Evolutionary conservation across 495 filamentous ascomycete species (phyloP), one percentile per base, ranked within the genome.

Genomic region (Corynascus novoguineensis): DNA sequence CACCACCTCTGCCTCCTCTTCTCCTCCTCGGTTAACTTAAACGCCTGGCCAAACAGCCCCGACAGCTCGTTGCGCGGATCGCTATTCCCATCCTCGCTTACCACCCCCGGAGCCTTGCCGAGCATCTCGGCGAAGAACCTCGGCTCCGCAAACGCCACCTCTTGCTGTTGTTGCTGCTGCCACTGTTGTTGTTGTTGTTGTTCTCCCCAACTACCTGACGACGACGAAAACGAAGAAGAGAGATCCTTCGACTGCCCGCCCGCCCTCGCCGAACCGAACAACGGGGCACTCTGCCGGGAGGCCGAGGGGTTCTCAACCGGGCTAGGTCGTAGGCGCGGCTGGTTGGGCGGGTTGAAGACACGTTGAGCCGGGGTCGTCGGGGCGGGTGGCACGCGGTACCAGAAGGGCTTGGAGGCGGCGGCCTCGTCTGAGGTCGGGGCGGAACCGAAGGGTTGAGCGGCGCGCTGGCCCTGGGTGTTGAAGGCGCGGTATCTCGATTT

Each of bases 311-410:
- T 58, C 46, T 49, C 61, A 27, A 68, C 68, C 6, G 76, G 67
- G n/a, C 71, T 71, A 12, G 67, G 64, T 28, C 72, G 66, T 41
- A 83, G 71, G 11, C 68, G 64, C 11, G 78, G 75, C 55, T 77
- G 71, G 49, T 75, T 81, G 4, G 78, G 71, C 14, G 83, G 84
- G 58, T 84, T 87, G 51, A 83, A 82, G 25, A 85, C 69, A 46
- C 75, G 75, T 70, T 84, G 83, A 10, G 85, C 80, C 5, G 84
- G 85, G 19, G 77, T 79, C 10, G 75, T 79, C 6, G 87, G 85
- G 17, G 85, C 83, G 14, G 85, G 71, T 15, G 88, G 87, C 2
- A 89, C 73, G 50, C 76, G 77, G 63, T 75, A 81, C 76, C 78
- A 81, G 58, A 82, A 78, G n/a, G 76, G 68, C 0, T 72, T 69